Evolutionary conservation across 2,329 filamentous ascomycete species (phyloP), one percentile per base, ranked within the genome.

Genomic region (Rosellinia necatrix): DNA sequence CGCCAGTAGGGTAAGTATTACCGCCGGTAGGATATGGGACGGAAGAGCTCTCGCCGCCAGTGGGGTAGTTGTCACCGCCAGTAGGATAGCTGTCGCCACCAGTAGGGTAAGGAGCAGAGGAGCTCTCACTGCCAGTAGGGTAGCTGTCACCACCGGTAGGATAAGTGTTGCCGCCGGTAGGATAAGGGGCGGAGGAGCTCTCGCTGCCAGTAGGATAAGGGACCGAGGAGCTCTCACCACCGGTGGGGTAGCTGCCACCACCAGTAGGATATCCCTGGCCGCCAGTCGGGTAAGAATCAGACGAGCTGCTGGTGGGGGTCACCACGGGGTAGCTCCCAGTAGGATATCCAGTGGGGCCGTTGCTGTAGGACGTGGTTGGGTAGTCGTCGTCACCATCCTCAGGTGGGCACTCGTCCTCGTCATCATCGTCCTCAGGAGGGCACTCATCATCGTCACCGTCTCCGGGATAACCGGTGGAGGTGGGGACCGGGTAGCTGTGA

Each of bases 381-480:
- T 53, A 51, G 29, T 38, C 24, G 30, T 19, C 29, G 6, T 22
- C 19, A 8, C 12, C 10, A 30, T 51, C 49, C 13, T 50, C 48
- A 6, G 48, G 37, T 3, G 48, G 37, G 48, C 48, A 50, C 9
- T 50, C 48, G n/a, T 50, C 47, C 6, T 41, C 37, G 13, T 41
- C 37, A 9, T 42, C 48, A 8, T 8, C 13, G 4, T 22, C 27
- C 22, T 52, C 49, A 4, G 49, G 27, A 13, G 49, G 49, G 40
- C 49, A 52, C 15, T 46, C 24, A 15, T 52, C 49, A 10, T 53
- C 42, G 22, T 47, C 50, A 12, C 22, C 19, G 21, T 29, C 46
- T n/a, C 53, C 59, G n/a, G 56, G 51, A 13, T 59, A 58, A 35
- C 44, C 49, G 24, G 44, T 57, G 15, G 53, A 24, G 10, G 47